Conservation (phyloP, 208 protist genomes). For the Acanthamoeba sp. region DNA sequence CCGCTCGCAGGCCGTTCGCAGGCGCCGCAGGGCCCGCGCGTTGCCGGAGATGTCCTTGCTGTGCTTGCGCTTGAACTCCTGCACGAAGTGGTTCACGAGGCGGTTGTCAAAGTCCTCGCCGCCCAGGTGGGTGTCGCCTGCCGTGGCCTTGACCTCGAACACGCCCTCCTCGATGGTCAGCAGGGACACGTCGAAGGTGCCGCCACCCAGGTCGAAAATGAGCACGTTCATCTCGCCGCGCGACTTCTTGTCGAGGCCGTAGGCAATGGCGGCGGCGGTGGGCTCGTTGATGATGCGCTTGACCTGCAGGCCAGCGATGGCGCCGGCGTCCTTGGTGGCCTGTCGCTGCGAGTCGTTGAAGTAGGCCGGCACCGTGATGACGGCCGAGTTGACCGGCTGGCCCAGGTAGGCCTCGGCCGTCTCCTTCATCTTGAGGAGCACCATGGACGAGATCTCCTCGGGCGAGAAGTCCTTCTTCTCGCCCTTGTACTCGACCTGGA, state of each 20-base stretch:
- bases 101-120: slow-evolving; percentile 98
- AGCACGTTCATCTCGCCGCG: slow-evolving; percentile 93
- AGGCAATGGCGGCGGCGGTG: slow-evolving; percentile 97
- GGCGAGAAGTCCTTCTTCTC: slow-evolving; percentile 94
- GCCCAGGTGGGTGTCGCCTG: slow-evolving; percentile 99
- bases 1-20: slow-evolving; percentile 91
- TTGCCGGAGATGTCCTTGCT: slow-evolving; percentile 90
- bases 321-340: slow-evolving; percentile 99
- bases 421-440: slow-evolving; percentile 97
- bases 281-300: slow-evolving; percentile 98
- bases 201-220: slow-evolving; percentile 99
- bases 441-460: slow-evolving; percentile 96
- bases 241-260: slow-evolving; percentile 96
- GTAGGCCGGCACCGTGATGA: slow-evolving; percentile 99
- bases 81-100: slow-evolving; percentile 96
- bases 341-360: slow-evolving; percentile 99
- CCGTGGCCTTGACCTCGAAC: slow-evolving; percentile 99
- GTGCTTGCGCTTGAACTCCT: slow-evolving; percentile 96
- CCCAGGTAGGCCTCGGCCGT: slow-evolving; percentile 97
- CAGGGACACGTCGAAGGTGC: slow-evolving; percentile 98
- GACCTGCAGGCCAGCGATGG: slow-evolving; percentile 97
- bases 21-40: slow-evolving; percentile 87
- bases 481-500: slow-evolving; percentile 90
- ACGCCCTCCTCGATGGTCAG: slow-evolving; percentile 98
- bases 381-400: slow-evolving; percentile 93